Evolutionary conservation across 2,329 filamentous ascomycete genomes (phyloP), one percentile per base, ranked within the genome.

Genomic region (Aspergillus hiratsukae): DNA sequence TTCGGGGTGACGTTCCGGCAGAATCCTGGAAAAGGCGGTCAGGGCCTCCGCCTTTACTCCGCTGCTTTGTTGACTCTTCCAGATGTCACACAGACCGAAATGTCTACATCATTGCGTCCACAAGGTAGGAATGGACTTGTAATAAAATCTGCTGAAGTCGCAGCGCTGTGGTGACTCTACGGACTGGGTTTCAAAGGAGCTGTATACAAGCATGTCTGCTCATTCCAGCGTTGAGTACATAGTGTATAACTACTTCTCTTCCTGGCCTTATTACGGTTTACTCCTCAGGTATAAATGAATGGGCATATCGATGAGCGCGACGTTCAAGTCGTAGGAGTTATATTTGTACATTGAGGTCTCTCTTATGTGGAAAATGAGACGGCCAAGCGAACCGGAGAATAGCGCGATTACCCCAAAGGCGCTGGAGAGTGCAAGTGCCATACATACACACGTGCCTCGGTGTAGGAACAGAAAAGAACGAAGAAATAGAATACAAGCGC

Each of bases 391-490:
- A 41, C 9, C 35, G 43, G 5, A 23, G 19, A 25, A 41, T 4
- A 52, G 43, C 11, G 23, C 11, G 43, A 46, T 25, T 25, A 25
- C 43, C 21, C 27, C 43, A 21, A 14, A 21, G 10, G 43, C 43
- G 43, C 43, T 46, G 43, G 21, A 45, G 27, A 51, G 49, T 28
- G 41, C 31, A 48, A 52, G 57, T 54, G 40, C 52, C 50, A 52
- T 60, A 60, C 56, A 51, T 63, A 65, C 58, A 63, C 54, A 57
- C 57, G 54, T 57, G 50, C 50, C 57, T 65, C 19, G 31, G 52
- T 52, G 46, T 49, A 50, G 51, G 45, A 49, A 48, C 52, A 49
- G n/a, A 49, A 43, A 55, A 49, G 46, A 53, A 28, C 40, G 23
- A 54, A 40, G 25, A 60, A 46, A 51, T 56, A 62, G 31, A 56